Base-by-base conservation (phyloP, 2,329 filamentous ascomycete species). In the Tolypocladium album region DNA sequence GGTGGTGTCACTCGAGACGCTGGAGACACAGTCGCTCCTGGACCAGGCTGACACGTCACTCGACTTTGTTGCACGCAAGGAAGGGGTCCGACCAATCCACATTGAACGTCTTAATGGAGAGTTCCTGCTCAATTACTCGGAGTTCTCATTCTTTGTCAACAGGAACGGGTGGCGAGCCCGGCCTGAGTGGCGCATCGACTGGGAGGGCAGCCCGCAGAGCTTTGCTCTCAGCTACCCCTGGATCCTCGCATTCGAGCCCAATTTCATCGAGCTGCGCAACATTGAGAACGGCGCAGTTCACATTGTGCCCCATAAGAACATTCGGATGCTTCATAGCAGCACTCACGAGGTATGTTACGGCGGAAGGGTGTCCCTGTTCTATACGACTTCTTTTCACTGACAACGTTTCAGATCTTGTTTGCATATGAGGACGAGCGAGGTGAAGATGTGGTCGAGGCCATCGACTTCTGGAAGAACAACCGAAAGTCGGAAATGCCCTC, bases 101-200 rank as follows among this genome's bases (percentile, higher is more conserved):
- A 97, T 99, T 66, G 95, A 99, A 75, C 89, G 94, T 55, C 87
- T 97, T 71, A 95, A 95, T 67, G 92, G 93, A 72, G 94, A 99
- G 71, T 99, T 99, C 80, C 75, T 99, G 66, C 86, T 99, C 64
- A 97, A 97, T 75, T 99, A 99, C 77, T 94, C 91, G 5, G 94
- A 99, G 73, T 99, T 97, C 75, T 96, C 91, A 15, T 99, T 99
- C 84, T 99, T 97, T 70, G 94, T 99, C 71, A 97, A 99, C 75
- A 86, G 94, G 68, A 97, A 99, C 73, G 94, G 94, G 43, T 99
- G 94, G 94, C 87, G 94, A 64, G 93, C 93, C 59, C 84, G 92
- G 68, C 92, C 92, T 6, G 94, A 99, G 74, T 99, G 94, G 94
- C 88, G 89, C 68, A 96, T 99, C 70, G 89, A 93, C 64, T 99